Percentiles rank a stretch among this genome's conserved stretches.
Conservation (phyloP, 192 early-diverging fungal genomes). For the Backusella mclennaniae region DNA sequence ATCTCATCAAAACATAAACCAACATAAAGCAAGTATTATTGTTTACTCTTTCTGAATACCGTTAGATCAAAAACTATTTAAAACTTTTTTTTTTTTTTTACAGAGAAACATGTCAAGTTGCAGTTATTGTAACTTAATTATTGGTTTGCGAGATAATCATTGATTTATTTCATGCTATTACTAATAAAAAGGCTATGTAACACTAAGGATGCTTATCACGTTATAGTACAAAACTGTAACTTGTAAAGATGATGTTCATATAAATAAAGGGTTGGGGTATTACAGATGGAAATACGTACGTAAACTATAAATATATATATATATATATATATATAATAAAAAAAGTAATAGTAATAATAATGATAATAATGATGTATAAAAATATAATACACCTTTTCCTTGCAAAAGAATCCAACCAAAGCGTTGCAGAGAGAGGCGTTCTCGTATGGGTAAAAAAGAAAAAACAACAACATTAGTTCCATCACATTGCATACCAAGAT, state of each 20-base stretch:
- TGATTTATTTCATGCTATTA: not conserved
- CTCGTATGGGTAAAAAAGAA: not conserved
- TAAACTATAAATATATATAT: not conserved
- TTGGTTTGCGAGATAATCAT: not conserved
- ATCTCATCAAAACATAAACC: not conserved
- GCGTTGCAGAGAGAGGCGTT: not conserved
- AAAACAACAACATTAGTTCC: not conserved
- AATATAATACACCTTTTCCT: not conserved
- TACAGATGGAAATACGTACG: not conserved
- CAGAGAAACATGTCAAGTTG: not conserved
- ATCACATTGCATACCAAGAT: too few relatives aligned
- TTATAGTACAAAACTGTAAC: not conserved
- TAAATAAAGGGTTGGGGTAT: not conserved
- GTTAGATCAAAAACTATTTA: not conserved
- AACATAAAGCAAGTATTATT: not conserved
- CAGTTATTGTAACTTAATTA: not conserved
- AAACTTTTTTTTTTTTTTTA: not conserved
- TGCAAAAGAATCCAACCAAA: conserved; percentile 5
- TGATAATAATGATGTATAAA: not conserved
- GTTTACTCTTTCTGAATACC: not conserved
- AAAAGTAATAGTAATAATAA: not conserved
- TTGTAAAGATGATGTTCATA: not conserved
- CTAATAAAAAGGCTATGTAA: not conserved
- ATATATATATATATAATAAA: not conserved
- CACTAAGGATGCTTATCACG: not conserved